Evolutionary conservation across 306 rosid genomes (phyloP), one percentile per base, ranked within the genome.

Genomic region (Oemleria cerasiformis): DNA sequence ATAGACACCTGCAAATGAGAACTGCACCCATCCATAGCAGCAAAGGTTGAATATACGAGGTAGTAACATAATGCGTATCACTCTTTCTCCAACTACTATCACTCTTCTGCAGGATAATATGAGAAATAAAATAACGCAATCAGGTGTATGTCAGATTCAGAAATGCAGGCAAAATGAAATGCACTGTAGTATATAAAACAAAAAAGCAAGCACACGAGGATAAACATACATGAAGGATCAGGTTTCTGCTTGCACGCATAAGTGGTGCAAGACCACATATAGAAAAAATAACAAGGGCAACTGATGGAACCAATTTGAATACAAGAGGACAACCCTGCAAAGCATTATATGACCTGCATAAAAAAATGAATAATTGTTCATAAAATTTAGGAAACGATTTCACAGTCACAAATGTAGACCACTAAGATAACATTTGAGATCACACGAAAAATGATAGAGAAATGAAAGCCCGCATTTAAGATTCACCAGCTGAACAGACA

Each of bases 51-150:
- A 93, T 75, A 81, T 87, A 93, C 7, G 92, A 87, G 63, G 86
- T 84, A 65, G 83, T 79, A 44, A 93, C 72, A 75, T 84, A 70
- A 79, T 78, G 76, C 39, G 93, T 87, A 53, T 69, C 75, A 76
- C 97, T 90, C 86, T 88, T 93, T 80, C 90, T 90, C 98, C 98
- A 93, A 73, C 80, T 86, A 72, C 47, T 84, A 78, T 93, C 98
- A 73, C 71, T 83, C 79, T 68, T 84, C 98, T 93, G 90, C 88
- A 85, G 55, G 71, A 78, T 59, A 67, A 67, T 49, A 42, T 62
- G 25, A 53, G 76, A 73, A 49, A 20, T 63, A 54, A 63, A 34
- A 73, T 23, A 50, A 30, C 7, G 55, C 23, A 6, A 61, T 57
- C 19, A 5, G 23, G 54, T n/a, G 40, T 63, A 0, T 5, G 36